Conservation (phyloP, 2,329 filamentous ascomycete species). For the Zelopaecilomyces penicillatus region DNA sequence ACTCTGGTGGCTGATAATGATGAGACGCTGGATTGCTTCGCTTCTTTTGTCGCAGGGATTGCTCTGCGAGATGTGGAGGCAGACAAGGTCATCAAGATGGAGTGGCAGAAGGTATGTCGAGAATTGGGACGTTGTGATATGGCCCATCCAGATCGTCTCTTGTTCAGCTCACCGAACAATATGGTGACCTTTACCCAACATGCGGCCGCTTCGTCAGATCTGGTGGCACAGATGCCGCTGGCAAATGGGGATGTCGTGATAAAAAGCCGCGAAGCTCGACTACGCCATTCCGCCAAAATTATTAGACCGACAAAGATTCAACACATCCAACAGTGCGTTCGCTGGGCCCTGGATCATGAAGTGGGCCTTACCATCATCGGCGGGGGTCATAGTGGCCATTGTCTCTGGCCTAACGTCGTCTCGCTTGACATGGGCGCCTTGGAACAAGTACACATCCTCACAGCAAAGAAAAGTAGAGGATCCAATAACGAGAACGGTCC, state of each 20-base stretch:
- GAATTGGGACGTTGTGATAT: slow-evolving; percentile 31
- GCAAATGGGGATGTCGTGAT: slow-evolving; percentile 21
- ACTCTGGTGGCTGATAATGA: slow-evolving; percentile 37
- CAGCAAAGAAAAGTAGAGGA: slow-evolving; percentile 10
- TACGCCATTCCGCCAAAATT: slow-evolving; percentile 34
- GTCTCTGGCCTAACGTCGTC: slow-evolving; percentile 42
- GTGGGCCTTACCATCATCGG: slow-evolving; percentile 42
- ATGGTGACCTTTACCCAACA: slow-evolving; percentile 44
- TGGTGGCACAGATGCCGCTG: slow-evolving; percentile 34
- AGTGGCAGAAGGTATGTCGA: slow-evolving; percentile 48
- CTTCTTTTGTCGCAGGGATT: slow-evolving; percentile 43
- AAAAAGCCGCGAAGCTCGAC: slow-evolving; percentile 45
- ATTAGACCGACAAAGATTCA: slow-evolving; percentile 35
- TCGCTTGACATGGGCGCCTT: slow-evolving; percentile 52
- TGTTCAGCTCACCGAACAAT: slow-evolving; percentile 39
- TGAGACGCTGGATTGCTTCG: slow-evolving; percentile 39
- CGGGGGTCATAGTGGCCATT: slow-evolving; percentile 54
- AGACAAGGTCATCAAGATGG: slow-evolving; percentile 21
- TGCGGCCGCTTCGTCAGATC: slow-evolving; percentile 33
- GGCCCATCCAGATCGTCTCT: slow-evolving; percentile 27
- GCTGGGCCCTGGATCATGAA: slow-evolving; percentile 43
- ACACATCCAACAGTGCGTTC: slow-evolving; percentile 47
- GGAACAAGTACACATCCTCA: slow-evolving; percentile 37
- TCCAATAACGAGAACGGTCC: slow-evolving; percentile 10
- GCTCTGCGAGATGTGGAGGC: slow-evolving; percentile 20